Conservation (phyloP, 139 green algal genomes). For the Diplosphaera chodatii region DNA sequence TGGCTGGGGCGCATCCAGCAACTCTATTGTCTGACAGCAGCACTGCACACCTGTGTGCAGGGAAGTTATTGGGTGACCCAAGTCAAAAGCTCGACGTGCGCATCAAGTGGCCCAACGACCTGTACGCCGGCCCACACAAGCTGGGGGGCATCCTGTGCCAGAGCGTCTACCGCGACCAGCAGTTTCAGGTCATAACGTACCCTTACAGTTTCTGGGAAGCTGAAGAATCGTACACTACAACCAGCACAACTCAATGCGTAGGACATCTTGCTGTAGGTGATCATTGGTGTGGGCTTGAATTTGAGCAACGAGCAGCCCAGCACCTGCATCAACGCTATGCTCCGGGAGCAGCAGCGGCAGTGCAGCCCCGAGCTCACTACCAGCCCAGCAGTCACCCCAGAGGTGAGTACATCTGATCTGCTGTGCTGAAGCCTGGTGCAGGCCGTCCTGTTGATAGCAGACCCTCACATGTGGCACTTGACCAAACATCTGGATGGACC, state of each 20-base stretch:
- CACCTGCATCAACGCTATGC: slow-evolving; percentile 76
- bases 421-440: no score
- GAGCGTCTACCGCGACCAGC: slow-evolving; percentile 51
- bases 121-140: slow-evolving; percentile 77
- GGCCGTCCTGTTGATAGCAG: no score
- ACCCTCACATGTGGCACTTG: no score
- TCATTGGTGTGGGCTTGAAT: slow-evolving; percentile 84
- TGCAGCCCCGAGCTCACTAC: not conserved
- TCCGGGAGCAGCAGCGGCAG: slow-evolving; percentile 21
- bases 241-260: no score
- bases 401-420: no score
- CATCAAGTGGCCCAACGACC: slow-evolving; percentile 98
- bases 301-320: slow-evolving; percentile 83
- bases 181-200: slow-evolving; percentile 67
- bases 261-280: no score
- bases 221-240: no score
- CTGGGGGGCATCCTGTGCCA: slow-evolving; percentile 89
- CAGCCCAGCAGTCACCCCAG: slow-evolving; percentile 8
- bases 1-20: no score
- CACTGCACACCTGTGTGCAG: no score
- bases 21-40: no score
- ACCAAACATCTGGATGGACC: no score
- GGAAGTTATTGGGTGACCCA: not conserved
- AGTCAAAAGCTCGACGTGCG: slow-evolving; percentile 41
- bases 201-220: no score